Conservation (phyloP, 768 basidiomycete species). For the Trametes elegans region DNA sequence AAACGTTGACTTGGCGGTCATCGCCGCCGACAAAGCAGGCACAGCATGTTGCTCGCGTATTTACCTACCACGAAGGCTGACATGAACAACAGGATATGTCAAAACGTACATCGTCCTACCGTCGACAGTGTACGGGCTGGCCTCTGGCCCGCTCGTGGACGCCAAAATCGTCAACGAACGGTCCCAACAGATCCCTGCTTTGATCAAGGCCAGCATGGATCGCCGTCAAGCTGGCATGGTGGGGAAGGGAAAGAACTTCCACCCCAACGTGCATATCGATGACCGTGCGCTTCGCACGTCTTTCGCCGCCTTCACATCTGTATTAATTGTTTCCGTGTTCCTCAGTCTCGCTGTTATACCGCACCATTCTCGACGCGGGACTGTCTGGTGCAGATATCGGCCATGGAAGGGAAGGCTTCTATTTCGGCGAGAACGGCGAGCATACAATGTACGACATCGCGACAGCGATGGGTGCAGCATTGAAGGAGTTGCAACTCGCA, state of each 20-base stretch:
- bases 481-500: constrained; percentile 27
- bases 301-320: neutral
- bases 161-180: constrained; percentile 46
- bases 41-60: neutral
- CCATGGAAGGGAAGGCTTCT: constrained; percentile 34
- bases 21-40: constrained; percentile 51
- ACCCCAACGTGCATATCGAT: constrained; percentile 53
- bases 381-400: constrained; percentile 25
- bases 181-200: constrained; percentile 45
- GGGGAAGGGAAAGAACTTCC: constrained; percentile 54
- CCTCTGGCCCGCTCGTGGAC: constrained; percentile 44
- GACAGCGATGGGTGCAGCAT: constrained; percentile 33
- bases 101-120: constrained; percentile 51
- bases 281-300: constrained; percentile 38
- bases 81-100: constrained; percentile 38
- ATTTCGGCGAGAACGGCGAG: constrained; percentile 32
- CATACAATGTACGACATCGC: constrained; percentile 31
- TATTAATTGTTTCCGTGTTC: neutral
- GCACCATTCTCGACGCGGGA: constrained; percentile 39
- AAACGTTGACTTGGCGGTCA: constrained; percentile 45
- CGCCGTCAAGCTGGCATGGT: constrained; percentile 50
- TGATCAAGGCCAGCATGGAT: constrained; percentile 41
- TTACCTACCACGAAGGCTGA: neutral
- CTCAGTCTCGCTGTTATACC: constrained; percentile 42
- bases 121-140: constrained; percentile 55